phyloP scores from a whole-genome alignment of 129 eudicot species.

The Cynara cardunculus region DNA sequence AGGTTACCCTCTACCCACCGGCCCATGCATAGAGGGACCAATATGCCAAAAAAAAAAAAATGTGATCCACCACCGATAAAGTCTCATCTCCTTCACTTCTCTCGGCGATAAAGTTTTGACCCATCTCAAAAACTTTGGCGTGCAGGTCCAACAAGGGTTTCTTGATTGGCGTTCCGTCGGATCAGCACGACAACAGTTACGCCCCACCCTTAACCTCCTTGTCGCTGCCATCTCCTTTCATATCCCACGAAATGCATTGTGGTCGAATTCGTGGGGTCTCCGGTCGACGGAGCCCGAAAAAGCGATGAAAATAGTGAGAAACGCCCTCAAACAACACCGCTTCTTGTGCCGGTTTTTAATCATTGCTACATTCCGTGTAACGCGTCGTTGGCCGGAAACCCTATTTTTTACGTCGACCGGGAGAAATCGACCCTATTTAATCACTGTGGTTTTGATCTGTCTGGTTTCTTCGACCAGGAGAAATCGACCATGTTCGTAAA shows the following conservation, averaged over 20 bases:
- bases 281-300: slow-evolving; percentile 79
- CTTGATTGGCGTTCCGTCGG: slow-evolving; percentile 91
- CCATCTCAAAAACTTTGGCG: slow-evolving; percentile 54
- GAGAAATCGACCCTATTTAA: too few relatives aligned
- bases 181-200: slow-evolving; percentile 54
- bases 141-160: slow-evolving; percentile 56
- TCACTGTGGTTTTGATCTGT: slow-evolving; percentile 71
- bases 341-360: slow-evolving; percentile 73
- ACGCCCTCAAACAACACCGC: slow-evolving; percentile 69
- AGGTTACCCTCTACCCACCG: too few relatives aligned
- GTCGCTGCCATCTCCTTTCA: slow-evolving; percentile 84
- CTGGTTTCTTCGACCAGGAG: slow-evolving; percentile 74
- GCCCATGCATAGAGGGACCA: too few relatives aligned
- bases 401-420: slow-evolving; percentile 79
- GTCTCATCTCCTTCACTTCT: slow-evolving; percentile 70
- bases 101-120: slow-evolving; percentile 69
- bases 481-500: slow-evolving; percentile 39
- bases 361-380: slow-evolving; percentile 88
- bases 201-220: slow-evolving; percentile 65
- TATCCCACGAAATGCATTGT: slow-evolving; percentile 57
- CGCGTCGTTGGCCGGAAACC: slow-evolving; percentile 88
- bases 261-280: slow-evolving; percentile 94
- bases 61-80: too few relatives aligned
- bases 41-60: too few relatives aligned
- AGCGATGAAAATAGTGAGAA: slow-evolving; percentile 73